Conservation (phyloP, 352 stramenopile genomes). For the Thraustochytrium sp. region DNA sequence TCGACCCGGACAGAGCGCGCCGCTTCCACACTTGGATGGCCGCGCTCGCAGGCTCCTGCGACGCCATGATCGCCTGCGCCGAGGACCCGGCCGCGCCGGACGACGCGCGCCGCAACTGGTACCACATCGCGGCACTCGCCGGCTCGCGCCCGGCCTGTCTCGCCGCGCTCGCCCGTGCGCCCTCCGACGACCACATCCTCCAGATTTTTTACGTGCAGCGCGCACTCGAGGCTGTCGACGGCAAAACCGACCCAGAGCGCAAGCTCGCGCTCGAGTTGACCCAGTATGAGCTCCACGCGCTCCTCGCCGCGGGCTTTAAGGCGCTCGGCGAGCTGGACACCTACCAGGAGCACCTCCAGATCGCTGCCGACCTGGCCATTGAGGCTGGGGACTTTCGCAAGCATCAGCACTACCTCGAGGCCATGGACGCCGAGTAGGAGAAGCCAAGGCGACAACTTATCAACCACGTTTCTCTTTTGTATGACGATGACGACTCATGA, state of each 20-base stretch:
- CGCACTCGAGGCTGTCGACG: neutral
- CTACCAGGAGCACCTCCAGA: neutral
- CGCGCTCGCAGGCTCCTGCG: neutral
- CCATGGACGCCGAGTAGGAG: too few species aligned
- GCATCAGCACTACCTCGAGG: neutral
- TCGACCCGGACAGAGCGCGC: neutral
- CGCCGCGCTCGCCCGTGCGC: neutral
- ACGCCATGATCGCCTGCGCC: neutral
- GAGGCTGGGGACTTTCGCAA: constrained; percentile 9
- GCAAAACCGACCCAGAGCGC: constrained; percentile 19
- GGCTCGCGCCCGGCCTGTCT: neutral
- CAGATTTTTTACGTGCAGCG: neutral
- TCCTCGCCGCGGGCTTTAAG: neutral
- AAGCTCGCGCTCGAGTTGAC: neutral
- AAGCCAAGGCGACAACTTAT: too few species aligned
- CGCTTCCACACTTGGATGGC: constrained; percentile 27
- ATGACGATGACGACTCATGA: too few species aligned
- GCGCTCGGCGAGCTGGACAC: neutral
- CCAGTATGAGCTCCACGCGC: neutral
- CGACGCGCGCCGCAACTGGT: neutral
- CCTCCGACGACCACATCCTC: neutral
- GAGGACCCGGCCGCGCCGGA: neutral
- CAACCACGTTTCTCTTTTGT: too few species aligned
- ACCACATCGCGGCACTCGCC: neutral
- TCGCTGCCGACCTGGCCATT: neutral